A percentile compares a stretch with the other conserved stretches of the same genome.
phyloP scores from a whole-genome alignment of 1,284 basidiomycete species.

The Sutorius eximius region DNA sequence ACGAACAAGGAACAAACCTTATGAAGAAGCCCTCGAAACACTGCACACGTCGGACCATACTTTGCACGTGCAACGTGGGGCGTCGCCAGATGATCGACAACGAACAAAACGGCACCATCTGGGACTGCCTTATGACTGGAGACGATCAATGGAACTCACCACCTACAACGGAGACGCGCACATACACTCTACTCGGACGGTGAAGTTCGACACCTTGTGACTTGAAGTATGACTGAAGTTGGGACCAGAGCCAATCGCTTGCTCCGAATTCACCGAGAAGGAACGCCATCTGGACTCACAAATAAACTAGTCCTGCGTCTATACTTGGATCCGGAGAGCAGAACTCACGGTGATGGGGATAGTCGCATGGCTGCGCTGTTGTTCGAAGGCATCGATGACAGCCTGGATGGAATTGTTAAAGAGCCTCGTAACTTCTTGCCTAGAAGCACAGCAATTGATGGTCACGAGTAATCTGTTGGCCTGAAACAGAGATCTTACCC shows the following conservation, averaged over 20 bases:
- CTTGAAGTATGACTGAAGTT: slow-evolving; percentile 16
- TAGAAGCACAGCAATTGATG: slow-evolving; percentile 7
- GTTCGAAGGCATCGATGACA: slow-evolving; percentile 35
- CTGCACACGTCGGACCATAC: slow-evolving; percentile 3
- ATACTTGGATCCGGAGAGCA: not conserved
- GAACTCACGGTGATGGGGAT: slow-evolving; percentile 23
- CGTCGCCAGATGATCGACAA: slow-evolving; percentile 17
- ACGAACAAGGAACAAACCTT: slow-evolving; percentile 3
- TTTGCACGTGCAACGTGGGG: slow-evolving; percentile 18
- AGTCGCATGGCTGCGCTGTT: slow-evolving; percentile 27
- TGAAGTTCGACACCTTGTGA: slow-evolving; percentile 11
- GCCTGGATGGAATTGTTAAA: slow-evolving; percentile 40
- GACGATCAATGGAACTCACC: not conserved
- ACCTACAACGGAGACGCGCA: not conserved
- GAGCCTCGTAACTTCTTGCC: slow-evolving; percentile 34
- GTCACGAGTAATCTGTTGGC: slow-evolving; percentile 18
- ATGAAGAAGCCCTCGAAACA: slow-evolving; percentile 6
- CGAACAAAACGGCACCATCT: slow-evolving; percentile 18
- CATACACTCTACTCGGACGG: slow-evolving; percentile 14
- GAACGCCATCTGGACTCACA: slow-evolving; percentile 32
- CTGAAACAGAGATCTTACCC: slow-evolving; percentile 28
- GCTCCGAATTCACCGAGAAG: slow-evolving; percentile 38
- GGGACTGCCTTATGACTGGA: slow-evolving; percentile 20
- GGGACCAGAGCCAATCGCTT: slow-evolving; percentile 19
- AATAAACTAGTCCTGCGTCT: not conserved